Evolutionary conservation across 2,329 filamentous ascomycete genomes (phyloP).

Genomic region (Aciculosporium take): DNA sequence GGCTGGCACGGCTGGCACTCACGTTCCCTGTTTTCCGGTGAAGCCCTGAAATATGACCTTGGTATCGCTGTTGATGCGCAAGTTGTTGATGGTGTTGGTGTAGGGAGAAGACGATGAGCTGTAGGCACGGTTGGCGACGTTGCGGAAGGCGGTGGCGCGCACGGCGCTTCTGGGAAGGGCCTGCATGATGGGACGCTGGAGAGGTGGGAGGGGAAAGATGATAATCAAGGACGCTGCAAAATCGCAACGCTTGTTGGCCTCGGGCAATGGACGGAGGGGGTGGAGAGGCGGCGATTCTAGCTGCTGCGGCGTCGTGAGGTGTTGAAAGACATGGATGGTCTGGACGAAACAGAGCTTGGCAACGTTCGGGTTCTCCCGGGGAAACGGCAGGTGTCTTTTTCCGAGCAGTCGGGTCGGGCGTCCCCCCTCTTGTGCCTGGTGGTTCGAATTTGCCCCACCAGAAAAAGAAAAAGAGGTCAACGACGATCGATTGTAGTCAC

Average conservation of each 20-base stretch:
- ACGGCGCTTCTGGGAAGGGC: slow-evolving; percentile 57
- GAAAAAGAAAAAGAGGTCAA: no score
- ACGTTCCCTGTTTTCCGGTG: slow-evolving; percentile 94
- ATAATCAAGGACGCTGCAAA: slow-evolving; percentile 7
- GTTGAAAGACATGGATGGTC: slow-evolving; percentile 8
- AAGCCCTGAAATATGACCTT: slow-evolving; percentile 97
- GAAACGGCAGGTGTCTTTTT: slow-evolving; percentile 13
- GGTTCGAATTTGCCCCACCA: slow-evolving; percentile 4
- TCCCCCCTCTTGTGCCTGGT: no score
- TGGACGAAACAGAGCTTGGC: slow-evolving; percentile 4
- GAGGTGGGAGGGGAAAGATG: slow-evolving; percentile 5
- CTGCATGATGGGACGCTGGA: slow-evolving; percentile 53
- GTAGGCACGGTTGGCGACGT: slow-evolving; percentile 41
- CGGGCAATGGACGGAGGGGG: slow-evolving; percentile 11
- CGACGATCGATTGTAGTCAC: not conserved
- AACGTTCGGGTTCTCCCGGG: slow-evolving; percentile 11
- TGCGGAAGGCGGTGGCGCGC: slow-evolving; percentile 56
- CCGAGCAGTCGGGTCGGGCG: slow-evolving; percentile 9
- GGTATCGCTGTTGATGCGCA: slow-evolving; percentile 84
- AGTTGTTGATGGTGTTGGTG: slow-evolving; percentile 62
- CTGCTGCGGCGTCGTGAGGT: slow-evolving; percentile 10
- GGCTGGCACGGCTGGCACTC: slow-evolving; percentile 35
- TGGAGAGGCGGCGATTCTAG: slow-evolving; percentile 6
- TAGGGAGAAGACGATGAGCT: slow-evolving; percentile 58
- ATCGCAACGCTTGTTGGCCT: slow-evolving; percentile 10